phyloP scores from a whole-genome alignment of 805 yeast genomes.

The Nakazawaea molendinolei region DNA sequence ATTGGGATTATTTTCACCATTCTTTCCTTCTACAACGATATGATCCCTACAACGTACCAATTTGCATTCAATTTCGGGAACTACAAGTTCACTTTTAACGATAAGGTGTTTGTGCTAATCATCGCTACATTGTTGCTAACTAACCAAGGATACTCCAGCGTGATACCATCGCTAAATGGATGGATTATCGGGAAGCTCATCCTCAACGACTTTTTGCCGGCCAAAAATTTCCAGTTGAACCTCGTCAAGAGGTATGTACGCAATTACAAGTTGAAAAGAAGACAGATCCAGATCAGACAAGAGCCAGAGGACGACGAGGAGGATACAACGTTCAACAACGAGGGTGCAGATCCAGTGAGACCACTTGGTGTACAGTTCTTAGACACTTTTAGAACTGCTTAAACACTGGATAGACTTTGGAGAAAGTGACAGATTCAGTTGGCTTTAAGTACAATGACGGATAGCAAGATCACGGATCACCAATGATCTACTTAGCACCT shows the following conservation, averaged over 20 bases:
- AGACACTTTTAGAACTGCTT: constrained; percentile 50
- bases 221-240: constrained; percentile 20
- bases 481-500: constrained; percentile 31
- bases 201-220: constrained; percentile 37
- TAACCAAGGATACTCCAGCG: constrained; percentile 37
- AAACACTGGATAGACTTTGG: no score
- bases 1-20: constrained; percentile 32
- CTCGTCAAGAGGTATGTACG: constrained; percentile 7
- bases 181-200: constrained; percentile 37
- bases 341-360: constrained; percentile 47
- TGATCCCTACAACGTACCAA: constrained; percentile 34
- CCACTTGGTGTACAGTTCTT: constrained; percentile 55
- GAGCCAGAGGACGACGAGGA: constrained; percentile 13
- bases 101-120: constrained; percentile 26
- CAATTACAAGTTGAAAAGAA: constrained; percentile 4
- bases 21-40: constrained; percentile 31
- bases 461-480: no score
- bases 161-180: constrained; percentile 32
- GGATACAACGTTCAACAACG: constrained; percentile 23
- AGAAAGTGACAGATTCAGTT: no score
- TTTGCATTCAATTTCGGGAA: constrained; percentile 28
- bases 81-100: constrained; percentile 22
- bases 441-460: no score
- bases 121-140: constrained; percentile 29
- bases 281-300: background rate